Percentiles rank a stretch among this genome's conserved stretches.
Conservation (phyloP, 331 rosid genomes). For the Malus hybrid region DNA sequence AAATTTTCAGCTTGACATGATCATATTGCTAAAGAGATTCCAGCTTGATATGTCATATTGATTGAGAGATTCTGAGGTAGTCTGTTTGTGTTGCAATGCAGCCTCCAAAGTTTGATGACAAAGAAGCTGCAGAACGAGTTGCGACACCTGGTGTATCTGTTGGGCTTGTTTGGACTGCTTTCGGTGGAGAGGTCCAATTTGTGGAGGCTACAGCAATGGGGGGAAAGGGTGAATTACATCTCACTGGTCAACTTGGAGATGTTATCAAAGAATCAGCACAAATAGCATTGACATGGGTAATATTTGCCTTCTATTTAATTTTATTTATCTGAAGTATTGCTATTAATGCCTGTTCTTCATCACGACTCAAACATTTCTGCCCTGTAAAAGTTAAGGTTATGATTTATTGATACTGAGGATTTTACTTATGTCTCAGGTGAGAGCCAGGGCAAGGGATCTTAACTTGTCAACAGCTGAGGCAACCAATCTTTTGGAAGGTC, state of each 20-base stretch:
- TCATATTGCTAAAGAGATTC: not conserved
- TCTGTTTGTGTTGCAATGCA: slow-evolving; percentile 28
- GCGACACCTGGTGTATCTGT: slow-evolving; percentile 77
- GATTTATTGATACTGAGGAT: slow-evolving; percentile 17
- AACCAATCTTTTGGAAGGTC: slow-evolving; percentile 69
- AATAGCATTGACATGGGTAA: slow-evolving; percentile 98
- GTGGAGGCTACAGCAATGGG: slow-evolving; percentile 91
- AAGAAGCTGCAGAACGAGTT: slow-evolving; percentile 85
- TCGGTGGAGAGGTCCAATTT: slow-evolving; percentile 99
- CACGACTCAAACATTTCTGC: not conserved
- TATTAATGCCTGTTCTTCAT: not conserved
- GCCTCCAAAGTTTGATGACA: slow-evolving; percentile 92
- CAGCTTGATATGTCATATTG: not conserved
- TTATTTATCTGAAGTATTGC: not conserved
- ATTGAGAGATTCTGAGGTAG: not conserved
- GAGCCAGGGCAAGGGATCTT: slow-evolving; percentile 81
- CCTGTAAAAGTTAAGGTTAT: not conserved
- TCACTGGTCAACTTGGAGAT: slow-evolving; percentile 96
- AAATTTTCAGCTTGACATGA: not conserved
- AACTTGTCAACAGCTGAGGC: slow-evolving; percentile 54
- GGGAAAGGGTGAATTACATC: slow-evolving; percentile 94
- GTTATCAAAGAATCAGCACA: slow-evolving; percentile 98
- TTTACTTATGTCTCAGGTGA: slow-evolving; percentile 42
- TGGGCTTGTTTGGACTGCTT: slow-evolving; percentile 94
- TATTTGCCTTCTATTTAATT: slow-evolving; percentile 5